Base-by-base conservation (phyloP, 208 protist genomes). In the Leptomonas pyrrhocoris region DNA sequence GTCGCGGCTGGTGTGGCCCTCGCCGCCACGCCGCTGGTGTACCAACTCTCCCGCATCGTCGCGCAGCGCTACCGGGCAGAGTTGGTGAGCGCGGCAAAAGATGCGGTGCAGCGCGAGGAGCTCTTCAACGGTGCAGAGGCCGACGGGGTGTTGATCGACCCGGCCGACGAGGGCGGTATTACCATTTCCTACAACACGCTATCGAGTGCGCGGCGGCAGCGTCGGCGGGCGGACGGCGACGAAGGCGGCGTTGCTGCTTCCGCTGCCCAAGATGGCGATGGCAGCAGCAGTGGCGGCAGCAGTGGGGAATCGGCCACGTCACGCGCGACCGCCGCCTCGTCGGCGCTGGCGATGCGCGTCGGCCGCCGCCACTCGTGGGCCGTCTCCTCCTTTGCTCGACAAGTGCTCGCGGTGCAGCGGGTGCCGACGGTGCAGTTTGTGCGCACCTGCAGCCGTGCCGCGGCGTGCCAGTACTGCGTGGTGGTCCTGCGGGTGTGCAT, bases 21-120 rank as follows among this genome's bases (percentile, higher is more conserved):
- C 42, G 79, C 72, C 3, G 66, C 58, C 12, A 74, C 73, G 0
- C 82, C 82, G 19, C 2, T 84, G 18, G 42, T 88, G 40, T 84
- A 82, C 36, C 63, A 68, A 19, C 50, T 76, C 9, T 46, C 69
- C 28, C 79, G 79, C 12, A 13, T 79, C 1, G 48, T 74, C 7
- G 74, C 79, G 15, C 54, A 48, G 55, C 72, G 50, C 28, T 68
- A 65, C 23, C 73, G 77, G 2, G 72, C 68, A 11, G 69, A 71
- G 28, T 57, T 88, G 55, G 63, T 88, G 15, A 66, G 56, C 48
- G 51, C 59, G 4, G 71, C 82, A 12, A 78, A 62, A 25, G 40
- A 71, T 18, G 31, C 75, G 8, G 51, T 68, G 54, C 57, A 74
- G 60, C 62, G 57, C 18, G 51, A 60, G 30, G 65, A 64, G 43